phyloP scores from a whole-genome alignment of 2,329 filamentous ascomycete genomes.

The Rutstroemia sp. region DNA sequence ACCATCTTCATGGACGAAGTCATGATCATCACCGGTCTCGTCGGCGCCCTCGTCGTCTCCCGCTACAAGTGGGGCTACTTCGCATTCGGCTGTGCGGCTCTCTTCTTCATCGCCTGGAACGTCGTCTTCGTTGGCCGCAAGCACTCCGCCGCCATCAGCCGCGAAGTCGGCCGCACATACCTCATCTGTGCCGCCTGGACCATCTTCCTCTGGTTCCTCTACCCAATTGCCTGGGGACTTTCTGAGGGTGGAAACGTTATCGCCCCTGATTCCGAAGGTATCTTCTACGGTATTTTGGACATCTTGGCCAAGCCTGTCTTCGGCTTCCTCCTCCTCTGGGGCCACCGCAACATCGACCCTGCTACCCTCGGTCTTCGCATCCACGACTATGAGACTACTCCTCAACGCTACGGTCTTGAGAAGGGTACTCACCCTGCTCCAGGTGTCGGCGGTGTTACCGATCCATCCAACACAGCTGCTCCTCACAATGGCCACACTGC shows the following conservation, averaged over 20 bases:
- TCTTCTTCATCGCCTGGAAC: slow-evolving; percentile 54
- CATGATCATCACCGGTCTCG: slow-evolving; percentile 60
- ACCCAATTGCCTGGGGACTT: slow-evolving; percentile 58
- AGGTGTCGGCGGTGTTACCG: no score
- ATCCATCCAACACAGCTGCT: no score
- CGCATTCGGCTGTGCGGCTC: slow-evolving; percentile 44
- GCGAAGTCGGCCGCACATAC: slow-evolving; percentile 46
- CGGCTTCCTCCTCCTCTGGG: slow-evolving; percentile 49
- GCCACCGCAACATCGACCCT: slow-evolving; percentile 52
- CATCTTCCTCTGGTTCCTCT: slow-evolving; percentile 55
- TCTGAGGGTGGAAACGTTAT: slow-evolving; percentile 59
- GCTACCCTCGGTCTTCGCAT: slow-evolving; percentile 1
- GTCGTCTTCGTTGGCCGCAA: slow-evolving; percentile 48
- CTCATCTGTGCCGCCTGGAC: slow-evolving; percentile 49
- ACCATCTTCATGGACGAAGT: slow-evolving; percentile 55
- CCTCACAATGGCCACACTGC: no score
- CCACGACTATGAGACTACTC: background rate
- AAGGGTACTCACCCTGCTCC: no score
- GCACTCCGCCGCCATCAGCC: slow-evolving; percentile 47
- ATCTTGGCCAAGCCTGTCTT: slow-evolving; percentile 58
- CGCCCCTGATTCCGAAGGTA: slow-evolving; percentile 55
- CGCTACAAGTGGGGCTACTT: slow-evolving; percentile 65
- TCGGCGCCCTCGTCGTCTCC: slow-evolving; percentile 55
- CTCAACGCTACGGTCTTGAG: background rate
- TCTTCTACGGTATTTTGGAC: slow-evolving; percentile 62